Evolutionary conservation across 2,329 filamentous ascomycete species (phyloP), one percentile per base, ranked within the genome.

Genomic region (Penicillium fuscoglaucum): DNA sequence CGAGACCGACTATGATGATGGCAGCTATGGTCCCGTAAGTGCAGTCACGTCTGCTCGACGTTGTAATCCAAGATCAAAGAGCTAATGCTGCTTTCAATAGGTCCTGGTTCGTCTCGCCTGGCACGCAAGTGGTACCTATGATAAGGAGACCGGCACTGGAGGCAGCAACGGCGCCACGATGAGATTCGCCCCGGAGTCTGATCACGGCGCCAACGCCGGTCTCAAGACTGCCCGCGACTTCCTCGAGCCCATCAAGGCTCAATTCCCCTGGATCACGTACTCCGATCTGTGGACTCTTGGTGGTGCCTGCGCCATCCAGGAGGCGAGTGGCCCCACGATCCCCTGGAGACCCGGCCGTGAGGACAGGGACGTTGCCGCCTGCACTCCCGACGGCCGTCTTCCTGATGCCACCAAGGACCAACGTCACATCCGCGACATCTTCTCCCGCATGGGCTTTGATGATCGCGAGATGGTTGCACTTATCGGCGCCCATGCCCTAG

Each of bases 161-260:
- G 93, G 93, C 66, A 93, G 90, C 83, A 96, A 98, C 77, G 93
- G 95, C 66, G 93, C 93, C 58, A 97, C 93, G 66, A 98, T 98
- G 95, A 87, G 95, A 73, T 98, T 97, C 76, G 83, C 87, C 26
- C 93, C 93, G 47, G 95, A 98, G 80, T 83, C 86, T 60, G 87
- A 88, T 76, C 93, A 99, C 78, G 92, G 92, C 67, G 95, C 93
- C 78, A 99, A 99, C 73, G 91, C 93, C 59, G 95, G 93, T 68
- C 83, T 98, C 71, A 87, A 89, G 74, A 80, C 85, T 68, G 95
- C 93, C 62, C 90, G 93, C 60, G 88, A 96, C 78, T 97, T 98
- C 83, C 85, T 98, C 59, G 90, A 96, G 79, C 92, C 93, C 62
- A 83, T 98, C 70, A 96, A 97, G 83, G 81, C 83, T 67, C 87